Conservation (phyloP, 345 rosid species). For the Euphorbia pulcherrima region DNA sequence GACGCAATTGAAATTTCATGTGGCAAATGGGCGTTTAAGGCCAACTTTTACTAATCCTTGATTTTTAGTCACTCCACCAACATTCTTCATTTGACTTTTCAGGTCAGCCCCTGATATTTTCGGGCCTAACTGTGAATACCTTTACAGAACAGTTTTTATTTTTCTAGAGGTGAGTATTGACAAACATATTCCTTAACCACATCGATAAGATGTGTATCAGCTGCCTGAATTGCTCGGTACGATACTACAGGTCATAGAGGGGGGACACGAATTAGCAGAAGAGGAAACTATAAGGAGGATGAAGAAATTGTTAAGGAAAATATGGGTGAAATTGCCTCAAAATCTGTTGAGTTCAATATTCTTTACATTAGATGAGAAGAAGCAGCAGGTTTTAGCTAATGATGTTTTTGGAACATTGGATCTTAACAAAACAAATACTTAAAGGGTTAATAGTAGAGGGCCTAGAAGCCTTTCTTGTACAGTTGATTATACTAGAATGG, state of each 20-base stretch:
- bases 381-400: not conserved
- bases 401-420: not conserved
- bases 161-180: constrained; percentile 12
- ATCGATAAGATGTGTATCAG: too few relatives aligned
- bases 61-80: not conserved
- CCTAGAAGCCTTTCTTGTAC: not conserved
- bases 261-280: not conserved
- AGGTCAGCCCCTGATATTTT: constrained; percentile 15
- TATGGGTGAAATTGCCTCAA: not conserved
- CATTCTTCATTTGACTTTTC: constrained; percentile 1
- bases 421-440: not conserved
- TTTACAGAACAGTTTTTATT: constrained; percentile 10
- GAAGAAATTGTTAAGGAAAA: not conserved
- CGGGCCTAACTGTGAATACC: constrained; percentile 1
- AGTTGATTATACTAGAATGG: not conserved
- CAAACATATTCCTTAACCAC: not conserved
- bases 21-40: too few relatives aligned
- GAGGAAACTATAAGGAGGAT: not conserved
- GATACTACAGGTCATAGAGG: not conserved
- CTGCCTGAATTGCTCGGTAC: not conserved
- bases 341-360: not conserved
- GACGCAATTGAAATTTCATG: too few relatives aligned
- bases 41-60: not conserved
- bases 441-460: too few relatives aligned
- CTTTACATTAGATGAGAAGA: not conserved